Conservation (phyloP, 805 yeast species). For the Zygoascus ofunaensis region DNA sequence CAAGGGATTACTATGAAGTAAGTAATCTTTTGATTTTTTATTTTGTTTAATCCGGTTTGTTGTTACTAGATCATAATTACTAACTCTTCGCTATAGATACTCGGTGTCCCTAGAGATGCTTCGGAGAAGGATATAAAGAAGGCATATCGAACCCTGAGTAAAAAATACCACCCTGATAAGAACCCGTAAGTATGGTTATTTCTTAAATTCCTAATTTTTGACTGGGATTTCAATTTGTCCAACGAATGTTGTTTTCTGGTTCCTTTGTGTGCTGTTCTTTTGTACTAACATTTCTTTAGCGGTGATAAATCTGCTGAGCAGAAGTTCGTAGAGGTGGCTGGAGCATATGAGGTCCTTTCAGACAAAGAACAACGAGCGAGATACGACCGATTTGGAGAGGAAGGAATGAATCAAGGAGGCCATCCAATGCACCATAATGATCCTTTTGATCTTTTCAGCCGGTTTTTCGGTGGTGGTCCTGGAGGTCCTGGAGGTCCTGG, state of each 20-base stretch:
- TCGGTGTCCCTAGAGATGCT: constrained; percentile 65
- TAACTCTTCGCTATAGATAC: constrained; percentile 34
- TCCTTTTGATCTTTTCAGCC: constrained; percentile 57
- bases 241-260: too few species aligned
- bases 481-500: constrained; percentile 35
- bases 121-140: constrained; percentile 73
- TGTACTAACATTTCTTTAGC: too few species aligned
- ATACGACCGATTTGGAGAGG: constrained; percentile 82
- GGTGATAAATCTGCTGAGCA: constrained; percentile 71
- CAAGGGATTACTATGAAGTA: constrained; percentile 36
- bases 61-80: constrained; percentile 8
- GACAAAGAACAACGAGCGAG: constrained; percentile 81
- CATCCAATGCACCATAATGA: constrained; percentile 27
- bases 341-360: constrained; percentile 81
- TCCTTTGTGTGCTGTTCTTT: too few species aligned
- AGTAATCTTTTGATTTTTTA: constrained; percentile 9
- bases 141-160: constrained; percentile 73
- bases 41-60: too few species aligned
- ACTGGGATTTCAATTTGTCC: neutral
- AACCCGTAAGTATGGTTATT: constrained; percentile 36
- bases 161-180: constrained; percentile 92
- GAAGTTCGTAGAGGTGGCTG: constrained; percentile 82
- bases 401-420: constrained; percentile 44
- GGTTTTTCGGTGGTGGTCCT: constrained; percentile 44
- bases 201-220: neutral